These are phyloP conservation scores for Hawksworthiomyces lignivorus DNA, from an alignment of 2,329 filamentous ascomycete species.

Conservation along the genomic window DNA sequence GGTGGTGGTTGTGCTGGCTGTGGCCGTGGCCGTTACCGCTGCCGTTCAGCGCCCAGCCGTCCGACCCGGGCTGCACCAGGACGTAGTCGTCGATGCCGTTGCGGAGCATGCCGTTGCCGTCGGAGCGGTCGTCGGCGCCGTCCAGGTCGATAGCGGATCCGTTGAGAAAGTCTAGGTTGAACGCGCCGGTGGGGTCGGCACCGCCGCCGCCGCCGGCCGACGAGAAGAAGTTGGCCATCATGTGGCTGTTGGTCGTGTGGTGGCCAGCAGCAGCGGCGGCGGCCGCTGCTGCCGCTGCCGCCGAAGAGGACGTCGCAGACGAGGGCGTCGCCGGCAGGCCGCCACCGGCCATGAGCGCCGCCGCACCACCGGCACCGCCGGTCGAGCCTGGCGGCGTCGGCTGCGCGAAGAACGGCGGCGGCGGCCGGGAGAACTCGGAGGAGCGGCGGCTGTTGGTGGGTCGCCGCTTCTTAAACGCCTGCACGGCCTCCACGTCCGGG, in stretches of 20 bases:
- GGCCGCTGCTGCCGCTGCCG: slow-evolving; percentile 1
- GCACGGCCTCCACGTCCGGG: slow-evolving; percentile 19
- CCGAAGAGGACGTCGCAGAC: background rate
- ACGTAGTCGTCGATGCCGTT: slow-evolving; percentile 17
- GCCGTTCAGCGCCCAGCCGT: slow-evolving; percentile 21
- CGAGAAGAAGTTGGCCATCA: slow-evolving; percentile 21
- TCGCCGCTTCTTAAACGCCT: slow-evolving; percentile 24
- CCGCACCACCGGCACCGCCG: background rate
- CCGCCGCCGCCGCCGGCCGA: background rate
- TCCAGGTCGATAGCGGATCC: slow-evolving; percentile 21
- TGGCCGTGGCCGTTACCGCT: slow-evolving; percentile 1
- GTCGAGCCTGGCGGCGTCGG: slow-evolving; percentile 14
- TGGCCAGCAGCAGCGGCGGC: background rate
- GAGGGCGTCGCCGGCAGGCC: background rate
- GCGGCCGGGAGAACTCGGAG: slow-evolving; percentile 24
- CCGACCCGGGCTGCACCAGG: slow-evolving; percentile 20
- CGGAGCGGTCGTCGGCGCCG: slow-evolving; percentile 16
- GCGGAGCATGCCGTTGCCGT: background rate
- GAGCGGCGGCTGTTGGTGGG: slow-evolving; percentile 21
- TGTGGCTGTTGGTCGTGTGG: slow-evolving; percentile 14
- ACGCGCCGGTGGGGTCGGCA: slow-evolving; percentile 3
- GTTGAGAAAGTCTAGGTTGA: slow-evolving; percentile 23
- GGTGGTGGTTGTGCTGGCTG: background rate
- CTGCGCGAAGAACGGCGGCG: slow-evolving; percentile 22
- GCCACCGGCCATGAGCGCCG: slow-evolving; percentile 1